Evolutionary conservation across 1,139 yeast species (phyloP), one percentile per base, ranked within the genome.

Genomic region (Debaryomyces udenii): DNA sequence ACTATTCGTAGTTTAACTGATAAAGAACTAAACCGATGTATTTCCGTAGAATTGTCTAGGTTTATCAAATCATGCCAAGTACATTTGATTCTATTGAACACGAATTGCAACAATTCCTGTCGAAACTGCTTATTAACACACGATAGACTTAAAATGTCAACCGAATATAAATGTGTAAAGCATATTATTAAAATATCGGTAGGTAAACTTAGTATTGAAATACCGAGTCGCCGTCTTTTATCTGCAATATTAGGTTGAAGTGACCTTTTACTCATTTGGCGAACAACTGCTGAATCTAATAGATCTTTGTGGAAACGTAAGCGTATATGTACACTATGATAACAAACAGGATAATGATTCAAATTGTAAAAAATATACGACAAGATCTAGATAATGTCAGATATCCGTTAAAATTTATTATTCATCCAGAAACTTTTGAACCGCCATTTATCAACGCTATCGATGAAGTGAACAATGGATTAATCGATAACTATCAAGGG

Each of bases 51-150:
- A 48, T 27, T 20, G 17, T 16, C 37, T 15, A n/a, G 49, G n/a
- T 49, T 41, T 16, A 54, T 47, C 2, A 67, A 46, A 27, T 56
- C 53, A 29, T 50, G 46, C 78, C 78, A 72, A 1, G 59, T 55
- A 3, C 61, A 51, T 39, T 61, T 61, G 9, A 66, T 45, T 11
- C 48, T 50, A n/a, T 41, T 36, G 47, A 69, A 65, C 15, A 66
- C 49, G 15, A 49, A 51, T 2, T 55, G 50, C 0, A 41, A 35
- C 4, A 68, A 46, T 27, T 51, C 53, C 3, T 41, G 17, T 18
- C 74, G 53, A 41, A 51, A 59, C 9, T 35, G 24, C 9, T 41
- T 51, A 45, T 52, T 53, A 6, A 61, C 39, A 3, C 50, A 27
- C 0, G 71, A 54, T 7, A 70, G 46, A 30, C 46, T 51, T n/a